Evolutionary conservation across 2,329 filamentous ascomycete species (phyloP).

Genomic region (Neopestalotiopsis sp.): DNA sequence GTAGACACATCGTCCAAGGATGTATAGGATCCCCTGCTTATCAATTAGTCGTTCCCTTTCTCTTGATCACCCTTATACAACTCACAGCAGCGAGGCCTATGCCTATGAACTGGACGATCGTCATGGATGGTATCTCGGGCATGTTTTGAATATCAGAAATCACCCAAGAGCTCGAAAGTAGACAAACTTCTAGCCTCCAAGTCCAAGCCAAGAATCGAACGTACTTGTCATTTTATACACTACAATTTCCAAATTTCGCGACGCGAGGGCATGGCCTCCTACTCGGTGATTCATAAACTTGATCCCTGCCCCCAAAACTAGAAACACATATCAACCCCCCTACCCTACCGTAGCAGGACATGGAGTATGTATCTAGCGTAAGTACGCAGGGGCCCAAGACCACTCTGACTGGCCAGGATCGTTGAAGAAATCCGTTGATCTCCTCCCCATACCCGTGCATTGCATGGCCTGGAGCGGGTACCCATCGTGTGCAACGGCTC

Average conservation of each 20-base stretch:
- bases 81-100: background rate
- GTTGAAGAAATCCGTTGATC: background rate
- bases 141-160: background rate
- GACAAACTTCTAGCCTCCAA: background rate
- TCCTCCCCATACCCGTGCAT: background rate
- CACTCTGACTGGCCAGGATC: background rate
- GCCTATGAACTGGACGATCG: background rate
- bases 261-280: background rate
- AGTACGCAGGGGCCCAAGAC: background rate
- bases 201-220: background rate
- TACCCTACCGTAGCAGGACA: background rate
- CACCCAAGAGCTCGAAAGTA: background rate
- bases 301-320: background rate
- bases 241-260: background rate
- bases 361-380: background rate
- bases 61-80: background rate
- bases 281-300: background rate
- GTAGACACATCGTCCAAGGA: constrained; percentile 29
- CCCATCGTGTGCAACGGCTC: background rate
- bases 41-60: background rate
- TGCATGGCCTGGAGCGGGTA: background rate
- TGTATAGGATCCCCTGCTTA: constrained; percentile 18
- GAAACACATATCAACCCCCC: background rate
- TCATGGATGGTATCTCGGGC: background rate
- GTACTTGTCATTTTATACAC: background rate